Evolutionary conservation across 768 basidiomycete species (phyloP).

Genomic region (Kwoniella dendrophila): DNA sequence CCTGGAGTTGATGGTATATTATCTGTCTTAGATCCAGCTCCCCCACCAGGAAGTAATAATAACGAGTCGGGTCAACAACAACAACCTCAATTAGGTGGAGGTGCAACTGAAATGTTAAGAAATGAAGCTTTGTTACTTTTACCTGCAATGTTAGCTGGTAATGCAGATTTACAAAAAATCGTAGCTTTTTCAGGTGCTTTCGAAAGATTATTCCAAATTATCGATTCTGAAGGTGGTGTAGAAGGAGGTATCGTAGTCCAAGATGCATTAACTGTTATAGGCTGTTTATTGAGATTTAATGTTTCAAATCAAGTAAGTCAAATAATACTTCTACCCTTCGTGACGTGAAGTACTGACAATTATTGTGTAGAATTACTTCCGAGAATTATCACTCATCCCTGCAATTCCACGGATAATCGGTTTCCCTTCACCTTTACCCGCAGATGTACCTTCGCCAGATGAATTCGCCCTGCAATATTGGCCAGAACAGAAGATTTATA

Average conservation of each 20-base stretch:
- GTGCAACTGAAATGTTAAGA: constrained; percentile 53
- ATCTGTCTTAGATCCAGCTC: constrained; percentile 35
- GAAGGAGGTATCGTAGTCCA: constrained; percentile 86
- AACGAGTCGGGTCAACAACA: no score
- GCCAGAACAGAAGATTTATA: constrained; percentile 86
- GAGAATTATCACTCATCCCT: constrained; percentile 73
- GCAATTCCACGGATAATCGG: constrained; percentile 65
- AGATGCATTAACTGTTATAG: constrained; percentile 81
- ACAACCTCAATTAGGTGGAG: constrained; percentile 34
- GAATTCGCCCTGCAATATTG: constrained; percentile 95
- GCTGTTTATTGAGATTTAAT: constrained; percentile 86
- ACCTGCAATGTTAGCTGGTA: constrained; percentile 78
- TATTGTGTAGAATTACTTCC: constrained; percentile 80
- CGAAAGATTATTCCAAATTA: constrained; percentile 87
- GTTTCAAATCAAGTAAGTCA: constrained; percentile 81
- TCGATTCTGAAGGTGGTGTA: constrained; percentile 83
- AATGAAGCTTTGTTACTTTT: constrained; percentile 78
- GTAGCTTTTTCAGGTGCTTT: constrained; percentile 96
- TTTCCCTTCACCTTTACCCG: constrained; percentile 64
- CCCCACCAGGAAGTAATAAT: constrained; percentile 23
- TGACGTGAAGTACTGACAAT: neutral
- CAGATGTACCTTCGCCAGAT: constrained; percentile 64
- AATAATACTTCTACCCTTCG: neutral
- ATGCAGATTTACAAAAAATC: constrained; percentile 92
- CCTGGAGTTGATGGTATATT: constrained; percentile 64